Base-by-base conservation (phyloP, 306 rosid species). In the Inga leiocalycina region DNA sequence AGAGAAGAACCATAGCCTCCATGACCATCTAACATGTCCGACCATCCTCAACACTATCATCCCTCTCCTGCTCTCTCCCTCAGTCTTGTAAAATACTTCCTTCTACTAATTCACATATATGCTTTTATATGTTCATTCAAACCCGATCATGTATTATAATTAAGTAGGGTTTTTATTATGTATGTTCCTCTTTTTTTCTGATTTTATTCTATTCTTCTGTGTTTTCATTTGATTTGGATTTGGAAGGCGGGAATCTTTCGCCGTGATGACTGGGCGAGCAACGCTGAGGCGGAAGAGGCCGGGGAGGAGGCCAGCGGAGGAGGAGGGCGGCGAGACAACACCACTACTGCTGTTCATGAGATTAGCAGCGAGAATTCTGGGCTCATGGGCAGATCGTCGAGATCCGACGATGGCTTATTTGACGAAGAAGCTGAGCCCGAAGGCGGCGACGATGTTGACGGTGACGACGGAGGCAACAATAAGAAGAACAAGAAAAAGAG, bases 331-430 rank as follows among this genome's bases (percentile, higher is more conserved):
- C 68, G 90, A 39, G 96, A 91, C 17, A 95, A 54, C 51, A 46
- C 84, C 43, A 6, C 8, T 0, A 39, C 43, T 66, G 86, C 85
- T n/a, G 88, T 80, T 3, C 61, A 16, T 17, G 97, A 96, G 83
- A 90, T 91, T 41, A 96, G 99, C 52, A 93, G 99, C 20, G 99
- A 96, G 91, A 92, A 86, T 79, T 96, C 97, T 0, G 99, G 94
- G 1, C 92, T 91, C 13, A 84, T 82, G 0, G 73, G 73, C 8
- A 91, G 92, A 86, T 96, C 99, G 8, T 68, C 73, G 24, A 92
- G 94, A 84, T 96, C 99, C 20, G 96, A 92, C 1, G 99, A 93
- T 57, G 94, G 90, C 20, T 22, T 7, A 3, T 87, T 90, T 12
- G 97, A 90, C 11, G 93, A 75, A 2, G 94, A 86, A 62, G 93